Evolutionary conservation across 2,329 filamentous ascomycete genomes (phyloP), one percentile per base, ranked within the genome.

Genomic region (Stromatinia cepivora): DNA sequence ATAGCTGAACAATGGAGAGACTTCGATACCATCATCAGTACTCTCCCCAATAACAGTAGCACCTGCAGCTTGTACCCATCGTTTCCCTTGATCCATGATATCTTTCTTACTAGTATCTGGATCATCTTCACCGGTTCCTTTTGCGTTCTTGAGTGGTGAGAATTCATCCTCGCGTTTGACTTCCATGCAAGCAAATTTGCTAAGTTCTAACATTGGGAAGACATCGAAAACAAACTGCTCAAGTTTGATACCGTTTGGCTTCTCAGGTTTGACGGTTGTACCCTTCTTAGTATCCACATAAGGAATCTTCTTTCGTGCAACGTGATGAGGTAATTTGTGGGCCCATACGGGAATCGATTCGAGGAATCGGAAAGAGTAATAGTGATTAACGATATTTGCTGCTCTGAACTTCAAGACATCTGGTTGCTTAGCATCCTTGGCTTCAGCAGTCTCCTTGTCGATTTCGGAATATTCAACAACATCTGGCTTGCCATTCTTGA

Each of bases 381-480:
- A 99, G 86, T 99, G 95, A 86, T 99, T 99, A 83, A 99, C 95
- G 76, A 99, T 99, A 84, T 99, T 99, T 78, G 94, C 95, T 70
- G 95, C 94, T 72, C 95, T 91, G 89, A 97, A 98, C 82, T 94
- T 96, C 79, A 99, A 89, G 67, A 97, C 85, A 70, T 88, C 89
- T 4, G 88, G 84, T 77, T 97, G 89, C 81, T 92, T 92, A 67
- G 90, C 82, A 79, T 99, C 95, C 79, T 90, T 88, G 74, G 94
- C 94, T 81, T 96, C 92, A 70, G 94, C 92, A n/a, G 92, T 95
- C 72, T 88, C 90, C 74, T 87, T 82, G 84, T 96, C 92, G 76
- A 99, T 98, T 84, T 99, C 95, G 8, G 93, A 97, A 85, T 99
- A 99, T 83, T 99, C 95, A 67, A 99, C 94, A 4, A 99, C 95